Conservation (phyloP, 805 yeast genomes). For the Cyberlindnera lachancei region DNA sequence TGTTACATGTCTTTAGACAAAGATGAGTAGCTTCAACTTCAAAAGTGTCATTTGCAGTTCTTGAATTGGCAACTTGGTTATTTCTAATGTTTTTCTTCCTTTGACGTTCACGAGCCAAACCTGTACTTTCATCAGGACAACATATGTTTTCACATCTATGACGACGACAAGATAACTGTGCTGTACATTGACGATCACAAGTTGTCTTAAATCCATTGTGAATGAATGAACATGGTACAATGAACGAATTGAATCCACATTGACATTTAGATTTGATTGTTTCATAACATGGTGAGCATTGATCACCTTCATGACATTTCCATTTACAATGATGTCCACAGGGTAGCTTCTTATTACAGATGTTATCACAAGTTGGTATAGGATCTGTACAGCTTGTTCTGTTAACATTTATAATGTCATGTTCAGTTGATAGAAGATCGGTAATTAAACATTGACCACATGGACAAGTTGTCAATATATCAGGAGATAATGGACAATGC, state of each 20-base stretch:
- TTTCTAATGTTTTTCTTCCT: conserved; percentile 43
- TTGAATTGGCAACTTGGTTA: conserved; percentile 27
- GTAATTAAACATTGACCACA: conserved; percentile 62
- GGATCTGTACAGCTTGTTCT: conserved; percentile 68
- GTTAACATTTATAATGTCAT: no score
- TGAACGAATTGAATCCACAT: conserved; percentile 51
- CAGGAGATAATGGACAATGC: conserved; percentile 61
- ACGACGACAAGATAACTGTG: conserved; percentile 69
- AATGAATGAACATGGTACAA: conserved; percentile 58
- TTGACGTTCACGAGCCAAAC: conserved; percentile 39
- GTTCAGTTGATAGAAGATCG: conserved; percentile 16
- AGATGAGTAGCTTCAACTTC: conserved; percentile 66
- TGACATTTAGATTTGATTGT: conserved; percentile 46
- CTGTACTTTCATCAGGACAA: conserved; percentile 60
- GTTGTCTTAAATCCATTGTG: conserved; percentile 44
- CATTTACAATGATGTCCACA: conserved; percentile 77
- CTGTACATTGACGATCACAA: conserved; percentile 68
- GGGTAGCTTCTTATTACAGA: conserved; percentile 52
- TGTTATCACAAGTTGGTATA: conserved; percentile 62
- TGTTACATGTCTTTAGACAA: conserved; percentile 61
- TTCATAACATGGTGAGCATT: conserved; percentile 62
- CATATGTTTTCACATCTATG: conserved; percentile 68
- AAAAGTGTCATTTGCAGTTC: conserved; percentile 41
- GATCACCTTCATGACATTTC: conserved; percentile 73
- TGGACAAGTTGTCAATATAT: conserved; percentile 54